Evolutionary conservation across 352 stramenopile species (phyloP).

Genomic region (Globisporangium okanoganense): DNA sequence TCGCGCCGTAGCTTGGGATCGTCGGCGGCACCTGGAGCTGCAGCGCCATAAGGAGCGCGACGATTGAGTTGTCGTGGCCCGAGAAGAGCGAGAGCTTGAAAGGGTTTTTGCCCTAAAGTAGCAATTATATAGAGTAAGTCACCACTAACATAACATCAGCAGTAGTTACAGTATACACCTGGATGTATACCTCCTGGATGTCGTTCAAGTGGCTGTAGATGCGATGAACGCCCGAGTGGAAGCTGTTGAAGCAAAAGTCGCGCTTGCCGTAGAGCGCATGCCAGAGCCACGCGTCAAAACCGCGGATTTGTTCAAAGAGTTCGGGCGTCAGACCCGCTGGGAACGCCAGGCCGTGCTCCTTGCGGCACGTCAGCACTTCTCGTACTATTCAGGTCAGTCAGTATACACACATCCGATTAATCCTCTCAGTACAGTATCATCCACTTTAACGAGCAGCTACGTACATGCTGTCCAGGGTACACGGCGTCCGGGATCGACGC

Average conservation of each 20-base stretch:
- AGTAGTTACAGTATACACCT: no score
- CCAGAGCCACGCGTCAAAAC: constrained; percentile 76
- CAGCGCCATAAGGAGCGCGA: constrained; percentile 63
- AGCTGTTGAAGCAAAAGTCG: constrained; percentile 61
- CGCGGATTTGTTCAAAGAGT: constrained; percentile 56
- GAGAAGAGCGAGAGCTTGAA: constrained; percentile 76
- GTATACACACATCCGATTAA: not conserved
- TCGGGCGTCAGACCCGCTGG: constrained; percentile 49
- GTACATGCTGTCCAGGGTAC: constrained; percentile 70
- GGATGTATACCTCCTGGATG: constrained; percentile 31
- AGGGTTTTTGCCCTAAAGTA: constrained; percentile 8
- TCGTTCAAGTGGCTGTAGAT: constrained; percentile 48
- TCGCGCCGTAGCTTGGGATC: constrained; percentile 66
- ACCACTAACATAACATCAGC: not conserved
- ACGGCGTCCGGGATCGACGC: constrained; percentile 25
- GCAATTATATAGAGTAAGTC: constrained; percentile 4
- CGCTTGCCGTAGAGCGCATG: constrained; percentile 66
- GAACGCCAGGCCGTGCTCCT: constrained; percentile 55
- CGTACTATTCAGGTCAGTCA: constrained; percentile 34
- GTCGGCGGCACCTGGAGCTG: constrained; percentile 45
- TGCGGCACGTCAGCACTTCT: constrained; percentile 63
- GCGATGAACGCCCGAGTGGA: constrained; percentile 45
- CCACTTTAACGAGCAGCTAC: no score
- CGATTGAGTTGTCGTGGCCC: constrained; percentile 76
- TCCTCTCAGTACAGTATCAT: no score